These are phyloP conservation scores for Stephanodiscus triporus DNA, from an alignment of 108 stramenopile genomes.

Conservation along the genomic window DNA sequence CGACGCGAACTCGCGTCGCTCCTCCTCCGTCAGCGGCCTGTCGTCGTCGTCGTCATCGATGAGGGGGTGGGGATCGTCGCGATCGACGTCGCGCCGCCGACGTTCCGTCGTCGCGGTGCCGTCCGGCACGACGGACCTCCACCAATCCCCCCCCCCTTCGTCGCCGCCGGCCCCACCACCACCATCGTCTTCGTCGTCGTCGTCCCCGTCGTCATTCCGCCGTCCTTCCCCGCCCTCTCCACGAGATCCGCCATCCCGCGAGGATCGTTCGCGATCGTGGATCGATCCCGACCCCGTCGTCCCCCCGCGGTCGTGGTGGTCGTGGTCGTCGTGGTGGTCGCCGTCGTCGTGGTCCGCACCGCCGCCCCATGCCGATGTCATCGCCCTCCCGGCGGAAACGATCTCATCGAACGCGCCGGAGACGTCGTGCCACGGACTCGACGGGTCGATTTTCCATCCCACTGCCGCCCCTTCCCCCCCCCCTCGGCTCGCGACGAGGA, in stretches of 20 bases:
- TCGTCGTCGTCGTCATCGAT: neutral
- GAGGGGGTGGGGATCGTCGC: no score
- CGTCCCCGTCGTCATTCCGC: neutral
- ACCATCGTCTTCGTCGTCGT: no score
- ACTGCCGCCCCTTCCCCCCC: neutral
- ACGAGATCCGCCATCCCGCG: neutral
- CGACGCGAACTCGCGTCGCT: slow-evolving; percentile 30
- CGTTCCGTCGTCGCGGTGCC: no score
- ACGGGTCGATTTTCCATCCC: slow-evolving; percentile 23
- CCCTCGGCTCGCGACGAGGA: no score
- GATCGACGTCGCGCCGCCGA: no score
- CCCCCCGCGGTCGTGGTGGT: neutral
- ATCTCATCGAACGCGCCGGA: slow-evolving; percentile 33
- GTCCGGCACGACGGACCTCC: no score
- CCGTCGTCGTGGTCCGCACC: neutral
- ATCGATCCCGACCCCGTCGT: neutral
- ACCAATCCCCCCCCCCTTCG: no score
- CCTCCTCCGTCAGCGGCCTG: slow-evolving; percentile 11
- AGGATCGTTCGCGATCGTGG: neutral
- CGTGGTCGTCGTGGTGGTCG: no score
- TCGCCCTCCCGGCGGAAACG: slow-evolving; percentile 11
- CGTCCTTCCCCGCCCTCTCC: neutral
- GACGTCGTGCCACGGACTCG: slow-evolving; percentile 29
- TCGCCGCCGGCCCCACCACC: no score
- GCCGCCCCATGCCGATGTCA: slow-evolving; percentile 24